Base-by-base conservation (phyloP, 352 stramenopile species). In the Pythium rishiriense region DNA sequence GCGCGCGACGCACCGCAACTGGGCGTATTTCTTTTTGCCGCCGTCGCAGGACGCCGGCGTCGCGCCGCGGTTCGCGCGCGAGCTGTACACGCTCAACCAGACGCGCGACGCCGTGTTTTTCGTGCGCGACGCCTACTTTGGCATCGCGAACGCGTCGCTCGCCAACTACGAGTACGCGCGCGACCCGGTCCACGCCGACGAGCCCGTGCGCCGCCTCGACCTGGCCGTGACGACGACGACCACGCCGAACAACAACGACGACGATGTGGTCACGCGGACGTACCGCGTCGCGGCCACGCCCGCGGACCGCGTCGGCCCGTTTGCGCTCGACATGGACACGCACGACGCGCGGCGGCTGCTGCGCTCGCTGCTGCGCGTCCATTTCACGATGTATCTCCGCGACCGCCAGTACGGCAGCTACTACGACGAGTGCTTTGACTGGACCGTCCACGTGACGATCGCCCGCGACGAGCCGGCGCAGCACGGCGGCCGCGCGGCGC, bases 351-450 rank as follows among this genome's bases (percentile, higher is more conserved):
- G 78, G 31, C 62, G 78, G 45, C 62, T 93, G 6, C 51, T 91
- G 58, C 80, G 75, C 17, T 85, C 83, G 22, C 33, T 94, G 1
- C 58, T 58, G 0, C 28, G 22, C 12, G 62, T 93, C 21, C 68
- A 59, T 29, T 81, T 94, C 45, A 68, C 70, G 14, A 83, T 96
- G 33, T 66, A 69, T 4, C 60, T 96, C 28, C 79, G 81, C 29
- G 87, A 96, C 42, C 75, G 68, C 11, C 85, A 96, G 66, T 85
- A 86, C 57, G 86, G 86, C 15, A 65, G 78, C 47, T 90, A 84
- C 41, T 96, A 96, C 67, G 67, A 81, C 45, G 87, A 96, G 46
- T 96, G 87, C 59, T 96, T 94, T 64, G 83, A 90, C 57, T 96
- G 87, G 87, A 66, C 76, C 33, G 70, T 96, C 19, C 78, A 81